Evolutionary conservation across 1,284 basidiomycete species (phyloP).

Genomic region (Rhodofomes roseus): DNA sequence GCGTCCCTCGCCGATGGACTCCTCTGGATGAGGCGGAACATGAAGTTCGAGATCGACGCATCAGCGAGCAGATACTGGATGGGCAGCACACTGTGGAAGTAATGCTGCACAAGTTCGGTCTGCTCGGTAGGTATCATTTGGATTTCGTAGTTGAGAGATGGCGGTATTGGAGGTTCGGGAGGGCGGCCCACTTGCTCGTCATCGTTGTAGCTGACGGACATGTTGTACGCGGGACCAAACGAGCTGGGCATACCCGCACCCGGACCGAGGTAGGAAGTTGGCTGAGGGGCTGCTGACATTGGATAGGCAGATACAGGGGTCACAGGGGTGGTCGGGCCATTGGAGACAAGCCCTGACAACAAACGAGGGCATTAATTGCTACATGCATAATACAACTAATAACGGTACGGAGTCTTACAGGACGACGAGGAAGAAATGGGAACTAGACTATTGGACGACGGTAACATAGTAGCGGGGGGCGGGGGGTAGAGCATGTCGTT

Average conservation of each 20-base stretch:
- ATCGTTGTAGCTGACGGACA: slow-evolving; percentile 12
- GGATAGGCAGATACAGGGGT: slow-evolving; percentile 15
- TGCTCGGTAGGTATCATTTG: slow-evolving; percentile 26
- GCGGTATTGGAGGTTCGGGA: slow-evolving; percentile 10
- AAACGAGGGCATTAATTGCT: slow-evolving; percentile 62
- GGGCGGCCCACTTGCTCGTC: slow-evolving; percentile 17
- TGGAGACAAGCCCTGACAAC: slow-evolving; percentile 43
- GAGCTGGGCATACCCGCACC: slow-evolving; percentile 6
- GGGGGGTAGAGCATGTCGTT: slow-evolving; percentile 36
- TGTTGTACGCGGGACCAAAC: slow-evolving; percentile 24
- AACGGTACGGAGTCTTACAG: slow-evolving; percentile 70
- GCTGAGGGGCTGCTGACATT: slow-evolving; percentile 13
- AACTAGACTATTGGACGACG: slow-evolving; percentile 33
- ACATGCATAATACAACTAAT: slow-evolving; percentile 66
- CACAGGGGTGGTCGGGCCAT: slow-evolving; percentile 25
- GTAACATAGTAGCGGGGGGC: slow-evolving; percentile 32
- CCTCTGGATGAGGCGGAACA: slow-evolving; percentile 47
- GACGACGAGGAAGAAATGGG: slow-evolving; percentile 29
- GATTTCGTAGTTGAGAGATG: slow-evolving; percentile 21
- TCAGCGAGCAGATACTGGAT: slow-evolving; percentile 68
- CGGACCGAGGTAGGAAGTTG: slow-evolving; percentile 9
- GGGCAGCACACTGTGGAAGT: slow-evolving; percentile 49
- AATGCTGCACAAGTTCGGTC: slow-evolving; percentile 37
- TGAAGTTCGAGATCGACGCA: slow-evolving; percentile 33
- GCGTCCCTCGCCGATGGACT: slow-evolving; percentile 42